Evolutionary conservation across 371 early-diverging fungal genomes (phyloP), one percentile per base, ranked within the genome.

Genomic region (Sporodiniella umbellata): DNA sequence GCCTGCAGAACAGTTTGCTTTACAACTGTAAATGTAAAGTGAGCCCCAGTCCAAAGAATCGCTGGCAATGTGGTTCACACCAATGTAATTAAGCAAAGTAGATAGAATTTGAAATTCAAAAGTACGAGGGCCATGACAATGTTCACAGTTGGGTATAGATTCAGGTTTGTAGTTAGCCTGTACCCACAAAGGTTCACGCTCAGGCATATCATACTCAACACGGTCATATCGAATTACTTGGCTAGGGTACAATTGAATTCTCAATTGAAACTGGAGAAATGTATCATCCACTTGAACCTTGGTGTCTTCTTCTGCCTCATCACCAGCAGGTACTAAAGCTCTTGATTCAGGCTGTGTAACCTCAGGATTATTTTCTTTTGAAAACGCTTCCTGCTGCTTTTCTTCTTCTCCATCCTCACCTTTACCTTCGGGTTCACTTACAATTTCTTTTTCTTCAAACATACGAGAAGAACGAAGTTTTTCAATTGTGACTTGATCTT

Each of bases 11-110:
- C 98, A 98, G 64, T 89, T 90, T 30, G 80, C 68, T 22, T 88
- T 81, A 69, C 98, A 98, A 7, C 95, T 79, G 64, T 90, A 96
- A 8, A 96, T 69, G 17, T 89, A 73, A 8, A 95, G 66, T 0
- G 94, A 90, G 1, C 98, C 98, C 87, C 92, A 98, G 64, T 98
- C 98, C 30, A 96, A 60, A 2, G 94, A 82, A 57, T 89, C 81
- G 0, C 74, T 54, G 15, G 81, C 81, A 2, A 75, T 68, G 50
- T 90, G 81, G 53, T 92, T 85, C n/a, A 94, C 78, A n/a, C 75
- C 68, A 23, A 98, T 65, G 51, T 83, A 77, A 54, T 86, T 87
- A 45, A 98, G 76, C 37, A 98, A 66, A 25, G 92, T 92, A 1
- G 76, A 72, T 7, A 75, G 26, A 35, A 91, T 87, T 77, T 96